Base-by-base conservation (phyloP, 495 filamentous ascomycete species). In the Parmelia sp. region DNA sequence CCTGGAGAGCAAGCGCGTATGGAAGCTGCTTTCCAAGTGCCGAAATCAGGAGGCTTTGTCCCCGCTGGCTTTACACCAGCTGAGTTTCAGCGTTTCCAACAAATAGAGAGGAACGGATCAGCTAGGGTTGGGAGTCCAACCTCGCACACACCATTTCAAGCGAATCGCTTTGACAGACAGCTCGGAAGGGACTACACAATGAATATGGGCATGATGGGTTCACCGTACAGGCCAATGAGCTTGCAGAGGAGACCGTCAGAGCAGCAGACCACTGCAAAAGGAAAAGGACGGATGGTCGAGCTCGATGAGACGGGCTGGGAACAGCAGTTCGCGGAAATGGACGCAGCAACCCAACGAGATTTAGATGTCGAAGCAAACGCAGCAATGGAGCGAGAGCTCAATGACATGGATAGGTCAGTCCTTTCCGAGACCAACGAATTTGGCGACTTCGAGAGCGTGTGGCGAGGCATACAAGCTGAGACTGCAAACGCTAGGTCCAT, bases 251-350 rank as follows among this genome's bases (percentile, higher is more conserved):
- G 82, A 55, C 76, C 81, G 78, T 70, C 75, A 74, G 74, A 78
- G 55, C 67, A 76, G 69, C 67, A 74, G 68, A 68, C 77, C 67
- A 70, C 84, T 66, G 88, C 5, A 36, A 97, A 97, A 76, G 92
- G 92, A 40, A 97, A 96, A 74, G 88, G 83, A 6, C 86, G 91
- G 68, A 87, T 98, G 77, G 85, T 96, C 6, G 95, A 97, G 78
- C 83, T 97, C 33, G 90, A 96, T 71, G 92, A 97, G 65, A 81
- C 86, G 69, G 87, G 94, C 64, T 99, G 95, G 94, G 94, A 97
- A 76, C 88, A 88, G 65, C 92, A 97, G 72, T 99, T 99, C 72
- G 86, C 88, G 53, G 84, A 93, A 77, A 86, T 97, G 73, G 91
- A 94, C 76, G 78, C 88, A 51, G 83, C 86, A 57, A 87, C 85